Conservation (phyloP, 1,284 basidiomycete species). For the Hymenochaete sp. region DNA sequence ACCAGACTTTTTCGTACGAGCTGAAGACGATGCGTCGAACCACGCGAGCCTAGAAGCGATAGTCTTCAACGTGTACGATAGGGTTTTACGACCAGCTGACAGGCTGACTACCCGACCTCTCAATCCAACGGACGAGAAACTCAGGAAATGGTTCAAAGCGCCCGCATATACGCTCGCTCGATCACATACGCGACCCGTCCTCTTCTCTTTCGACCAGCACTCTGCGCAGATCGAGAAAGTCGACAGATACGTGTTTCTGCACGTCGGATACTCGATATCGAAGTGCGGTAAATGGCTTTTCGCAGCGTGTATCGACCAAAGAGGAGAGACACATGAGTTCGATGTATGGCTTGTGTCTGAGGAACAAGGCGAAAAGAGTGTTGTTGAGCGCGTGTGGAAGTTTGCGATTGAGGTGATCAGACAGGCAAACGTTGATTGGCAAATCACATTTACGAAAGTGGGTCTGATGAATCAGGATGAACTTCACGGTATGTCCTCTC, state of each 20-base stretch:
- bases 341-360: constrained; percentile 49
- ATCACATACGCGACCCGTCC: constrained; percentile 35
- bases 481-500: constrained; percentile 39
- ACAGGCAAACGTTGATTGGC: constrained; percentile 42
- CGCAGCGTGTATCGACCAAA: constrained; percentile 66
- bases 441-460: neutral
- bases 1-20: constrained; percentile 49
- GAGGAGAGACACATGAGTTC: constrained; percentile 55
- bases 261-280: constrained; percentile 64
- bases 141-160: constrained; percentile 46
- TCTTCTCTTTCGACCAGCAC: constrained; percentile 36
- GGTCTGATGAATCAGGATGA: neutral
- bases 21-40: constrained; percentile 33
- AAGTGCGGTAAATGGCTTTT: constrained; percentile 64
- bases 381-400: constrained; percentile 54
- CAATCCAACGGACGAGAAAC: constrained; percentile 33
- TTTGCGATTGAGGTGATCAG: constrained; percentile 53
- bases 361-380: constrained; percentile 30
- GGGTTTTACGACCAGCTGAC: constrained; percentile 51
- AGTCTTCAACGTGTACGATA: constrained; percentile 60
- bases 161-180: constrained; percentile 58
- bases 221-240: constrained; percentile 53
- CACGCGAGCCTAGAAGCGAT: constrained; percentile 34
- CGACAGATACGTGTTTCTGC: constrained; percentile 62
- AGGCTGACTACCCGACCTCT: constrained; percentile 49